Base-by-base conservation (phyloP, 345 rosid species). In the Linum lewisii region DNA sequence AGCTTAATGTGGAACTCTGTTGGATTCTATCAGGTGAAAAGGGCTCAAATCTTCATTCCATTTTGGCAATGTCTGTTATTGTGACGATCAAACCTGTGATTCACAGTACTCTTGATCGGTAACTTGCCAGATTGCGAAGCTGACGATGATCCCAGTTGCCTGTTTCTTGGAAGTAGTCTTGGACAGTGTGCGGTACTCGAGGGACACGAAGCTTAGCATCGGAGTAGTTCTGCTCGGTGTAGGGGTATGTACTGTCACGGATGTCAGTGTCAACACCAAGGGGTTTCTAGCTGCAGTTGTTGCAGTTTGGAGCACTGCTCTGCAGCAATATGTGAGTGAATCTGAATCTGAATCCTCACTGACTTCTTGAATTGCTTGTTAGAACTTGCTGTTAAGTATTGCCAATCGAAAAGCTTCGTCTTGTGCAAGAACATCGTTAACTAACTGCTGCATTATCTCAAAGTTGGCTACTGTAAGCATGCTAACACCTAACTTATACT, bases 1-100 rank as follows among this genome's bases (percentile, higher is more conserved):
- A 94, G 99, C 72, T 79, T 94, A 51, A 90, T 94, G 99, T 94
- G 96, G 99, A 94, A 90, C 45, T 90, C 99, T 16, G 99, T 94
- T 20, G 99, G 99, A 26, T 94, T 94, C 69, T 94, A 94, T 77
- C 97, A 94, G 99, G 99, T 84, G 61, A 67, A n/a, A n/a, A n/a
- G 74, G 60, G 34, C 34, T 51, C 54, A 24, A 0, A n/a, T n/a
- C n/a, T n/a, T n/a, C n/a, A n/a, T n/a, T 26, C 57, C 23, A 29
- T 32, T 50, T 45, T n/a, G 24, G 21, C 20, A 26, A 23, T 7
- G 6, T 38, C 19, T 63, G 19, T 42, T 68, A 32, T 42, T 61
- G 19, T 21, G 42, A 2, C 13, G 18, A 5, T 34, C n/a, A n/a
- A 1, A 34, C 54, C 20, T 19, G 38, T 62, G 59, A 61, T 51